phyloP scores from a whole-genome alignment of 495 filamentous ascomycete genomes.

The Xylaria flabelliformis region DNA sequence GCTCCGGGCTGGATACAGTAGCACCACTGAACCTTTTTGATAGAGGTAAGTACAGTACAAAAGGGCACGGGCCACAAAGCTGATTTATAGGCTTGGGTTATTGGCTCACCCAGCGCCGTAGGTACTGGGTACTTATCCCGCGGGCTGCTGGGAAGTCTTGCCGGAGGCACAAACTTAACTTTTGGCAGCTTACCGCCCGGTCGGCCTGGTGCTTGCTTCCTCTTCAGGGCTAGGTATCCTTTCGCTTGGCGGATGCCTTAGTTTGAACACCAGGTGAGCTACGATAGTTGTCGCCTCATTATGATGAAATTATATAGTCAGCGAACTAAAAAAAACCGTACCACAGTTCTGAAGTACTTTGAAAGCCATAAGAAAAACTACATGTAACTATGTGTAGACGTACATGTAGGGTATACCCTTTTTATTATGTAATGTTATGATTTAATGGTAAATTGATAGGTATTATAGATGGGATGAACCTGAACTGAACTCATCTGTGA shows the following conservation, averaged over 20 bases:
- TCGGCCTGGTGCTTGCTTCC: not conserved
- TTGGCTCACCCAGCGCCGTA: not conserved
- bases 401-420: not conserved
- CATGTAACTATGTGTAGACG: not conserved
- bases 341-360: not conserved
- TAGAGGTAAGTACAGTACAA: not conserved
- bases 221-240: not conserved
- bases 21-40: not conserved
- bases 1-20: not conserved
- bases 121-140: not conserved
- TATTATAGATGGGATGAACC: not conserved
- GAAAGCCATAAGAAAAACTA: not conserved
- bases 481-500: not conserved
- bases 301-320: slow-evolving; percentile 1
- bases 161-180: not conserved
- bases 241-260: not conserved
- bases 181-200: no score
- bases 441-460: not conserved
- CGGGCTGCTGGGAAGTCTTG: not conserved
- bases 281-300: not conserved
- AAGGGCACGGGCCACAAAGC: not conserved
- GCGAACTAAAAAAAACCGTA: not conserved
- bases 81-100: not conserved
- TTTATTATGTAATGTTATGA: not conserved
- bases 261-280: not conserved